A percentile compares a stretch with the other conserved stretches of the same genome.
phyloP scores from a whole-genome alignment of 2,329 filamentous ascomycete genomes.

The Pseudocercospora vitis region DNA sequence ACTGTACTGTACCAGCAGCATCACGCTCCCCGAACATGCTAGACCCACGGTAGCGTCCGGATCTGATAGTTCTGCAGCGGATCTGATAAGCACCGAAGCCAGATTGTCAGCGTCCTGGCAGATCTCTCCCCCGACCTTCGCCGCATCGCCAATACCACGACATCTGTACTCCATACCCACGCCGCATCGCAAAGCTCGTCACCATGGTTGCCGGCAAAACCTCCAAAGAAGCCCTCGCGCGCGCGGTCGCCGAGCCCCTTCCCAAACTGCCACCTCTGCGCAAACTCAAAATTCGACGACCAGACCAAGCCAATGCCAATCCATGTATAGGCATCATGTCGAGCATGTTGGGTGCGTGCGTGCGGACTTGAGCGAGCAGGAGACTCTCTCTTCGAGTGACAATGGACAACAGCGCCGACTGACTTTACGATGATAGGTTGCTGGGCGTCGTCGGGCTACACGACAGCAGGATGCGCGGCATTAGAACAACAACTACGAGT shows the following conservation, averaged over 20 bases:
- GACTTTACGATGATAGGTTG: conserved; percentile 61
- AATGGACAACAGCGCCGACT: not conserved
- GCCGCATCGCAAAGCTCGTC: not conserved
- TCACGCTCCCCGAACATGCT: too few relatives aligned
- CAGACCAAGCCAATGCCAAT: conserved; percentile 62
- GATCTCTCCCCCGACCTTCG: not conserved
- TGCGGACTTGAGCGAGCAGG: not conserved
- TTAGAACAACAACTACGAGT: conserved; percentile 62
- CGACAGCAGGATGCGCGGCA: conserved; percentile 57
- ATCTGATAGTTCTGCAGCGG: not conserved
- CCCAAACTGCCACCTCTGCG: conserved; percentile 59
- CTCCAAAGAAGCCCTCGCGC: conserved; percentile 31
- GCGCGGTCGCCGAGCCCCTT: conserved; percentile 31
- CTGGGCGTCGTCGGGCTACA: conserved; percentile 79
- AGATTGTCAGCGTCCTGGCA: too few relatives aligned
- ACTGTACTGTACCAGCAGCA: too few relatives aligned
- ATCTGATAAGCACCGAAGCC: conserved; percentile 1
- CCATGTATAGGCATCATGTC: conserved; percentile 67
- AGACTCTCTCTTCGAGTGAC: too few relatives aligned
- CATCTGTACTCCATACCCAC: not conserved
- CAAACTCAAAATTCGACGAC: conserved; percentile 64
- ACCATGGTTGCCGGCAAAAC: conserved; percentile 40
- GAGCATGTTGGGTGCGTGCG: conserved; percentile 58
- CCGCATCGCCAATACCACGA: not conserved
- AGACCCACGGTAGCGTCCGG: not conserved